Percentiles rank a stretch among this genome's conserved stretches.
Conservation (phyloP, 139 green algal genomes). For the Closterium sp. region DNA sequence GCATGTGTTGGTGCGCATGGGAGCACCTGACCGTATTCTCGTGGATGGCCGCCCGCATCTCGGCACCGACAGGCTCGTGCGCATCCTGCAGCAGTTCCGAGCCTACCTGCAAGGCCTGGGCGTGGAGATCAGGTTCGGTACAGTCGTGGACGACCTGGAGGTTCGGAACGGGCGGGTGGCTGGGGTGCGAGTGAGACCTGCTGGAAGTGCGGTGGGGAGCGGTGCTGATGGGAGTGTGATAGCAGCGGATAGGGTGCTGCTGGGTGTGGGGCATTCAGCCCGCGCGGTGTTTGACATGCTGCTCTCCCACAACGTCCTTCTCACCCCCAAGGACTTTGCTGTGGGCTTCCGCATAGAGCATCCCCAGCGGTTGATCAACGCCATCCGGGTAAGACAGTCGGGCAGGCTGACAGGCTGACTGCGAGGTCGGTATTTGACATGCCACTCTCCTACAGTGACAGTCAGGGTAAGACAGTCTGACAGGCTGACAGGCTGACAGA, state of each 20-base stretch:
- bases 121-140: conserved; percentile 67
- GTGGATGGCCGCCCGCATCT: conserved; percentile 78
- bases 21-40: conserved; percentile 70
- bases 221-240: conserved; percentile 54
- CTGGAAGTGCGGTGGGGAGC: conserved; percentile 2
- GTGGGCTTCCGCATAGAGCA: conserved; percentile 82
- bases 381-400: conserved; percentile 62
- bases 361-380: conserved; percentile 73
- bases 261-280: conserved; percentile 61
- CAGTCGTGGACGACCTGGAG: conserved; percentile 60
- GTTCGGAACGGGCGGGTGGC: conserved; percentile 48
- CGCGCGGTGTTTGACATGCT: conserved; percentile 63
- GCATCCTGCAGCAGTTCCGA: conserved; percentile 69
- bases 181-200: conserved; percentile 58
- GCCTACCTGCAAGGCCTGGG: conserved; percentile 54
- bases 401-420: too few species aligned
- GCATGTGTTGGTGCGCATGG: conserved; percentile 66
- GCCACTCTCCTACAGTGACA: too few species aligned
- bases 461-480: too few species aligned
- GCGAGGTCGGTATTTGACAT: too few species aligned
- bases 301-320: conserved; percentile 52
- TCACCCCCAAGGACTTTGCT: conserved; percentile 75
- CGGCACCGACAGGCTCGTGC: conserved; percentile 78
- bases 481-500: too few species aligned
- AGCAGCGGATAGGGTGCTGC: conserved; percentile 57